Conservation (phyloP, 2,329 filamentous ascomycete species). For the Aspergillus versicolor region DNA sequence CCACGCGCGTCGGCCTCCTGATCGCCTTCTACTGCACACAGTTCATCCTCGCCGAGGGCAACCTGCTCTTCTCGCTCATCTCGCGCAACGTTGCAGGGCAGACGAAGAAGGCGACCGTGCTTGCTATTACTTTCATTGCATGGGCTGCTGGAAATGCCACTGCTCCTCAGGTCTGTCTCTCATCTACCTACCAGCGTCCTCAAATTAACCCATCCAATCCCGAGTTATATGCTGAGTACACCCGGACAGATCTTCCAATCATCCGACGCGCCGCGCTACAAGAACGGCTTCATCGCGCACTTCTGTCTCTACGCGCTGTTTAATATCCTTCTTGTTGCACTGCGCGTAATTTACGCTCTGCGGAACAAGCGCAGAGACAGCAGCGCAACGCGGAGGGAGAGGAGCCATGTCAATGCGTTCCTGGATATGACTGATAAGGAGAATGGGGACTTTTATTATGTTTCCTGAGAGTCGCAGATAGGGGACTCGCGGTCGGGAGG, state of each 20-base stretch:
- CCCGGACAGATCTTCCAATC: neutral
- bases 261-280: neutral
- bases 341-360: neutral
- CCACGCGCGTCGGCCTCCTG: slow-evolving; percentile 62
- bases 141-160: slow-evolving; percentile 19
- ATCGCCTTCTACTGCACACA: slow-evolving; percentile 71
- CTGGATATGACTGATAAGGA: no score
- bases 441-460: no score
- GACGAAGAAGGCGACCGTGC: slow-evolving; percentile 65
- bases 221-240: no score
- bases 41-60: slow-evolving; percentile 67
- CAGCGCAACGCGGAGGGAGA: no score
- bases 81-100: slow-evolving; percentile 67
- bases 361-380: no score
- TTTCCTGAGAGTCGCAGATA: no score
- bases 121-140: slow-evolving; percentile 63
- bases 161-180: slow-evolving; percentile 9
- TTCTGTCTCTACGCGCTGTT: slow-evolving; percentile 2
- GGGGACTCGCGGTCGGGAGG: no score
- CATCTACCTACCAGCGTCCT: no score
- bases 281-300: neutral
- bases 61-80: slow-evolving; percentile 44
- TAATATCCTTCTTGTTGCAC: neutral
- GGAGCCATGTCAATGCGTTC: no score
- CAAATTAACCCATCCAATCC: no score